A percentile compares a stretch with the other conserved stretches of the same genome.
phyloP scores from a whole-genome alignment of 148 eudicot species.

The Rhododendron ovatum region DNA sequence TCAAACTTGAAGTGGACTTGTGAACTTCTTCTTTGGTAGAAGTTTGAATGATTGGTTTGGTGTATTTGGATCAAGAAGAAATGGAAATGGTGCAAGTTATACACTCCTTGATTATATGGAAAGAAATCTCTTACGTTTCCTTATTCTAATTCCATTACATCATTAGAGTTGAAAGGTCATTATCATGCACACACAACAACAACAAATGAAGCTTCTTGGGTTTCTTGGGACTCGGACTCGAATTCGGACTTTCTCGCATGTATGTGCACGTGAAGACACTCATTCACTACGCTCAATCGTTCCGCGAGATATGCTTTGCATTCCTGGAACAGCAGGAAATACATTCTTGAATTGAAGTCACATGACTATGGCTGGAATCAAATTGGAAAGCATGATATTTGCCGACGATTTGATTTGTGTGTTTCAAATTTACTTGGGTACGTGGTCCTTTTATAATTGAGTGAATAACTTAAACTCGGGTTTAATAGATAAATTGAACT shows the following conservation, averaged over 20 bases:
- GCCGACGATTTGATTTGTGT: background rate
- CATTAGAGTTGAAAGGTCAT: background rate
- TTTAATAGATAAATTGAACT: background rate
- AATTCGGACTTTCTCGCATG: too few species aligned
- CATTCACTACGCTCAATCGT: too few species aligned
- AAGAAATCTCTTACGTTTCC: background rate
- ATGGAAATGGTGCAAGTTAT: background rate
- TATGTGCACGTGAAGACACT: too few species aligned
- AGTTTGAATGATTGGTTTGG: background rate
- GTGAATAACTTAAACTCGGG: background rate
- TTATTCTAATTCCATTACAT: background rate
- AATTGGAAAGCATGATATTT: background rate
- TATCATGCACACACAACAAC: background rate
- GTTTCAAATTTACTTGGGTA: background rate
- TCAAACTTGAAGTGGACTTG: slow-evolving; percentile 9
- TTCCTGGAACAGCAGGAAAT: background rate
- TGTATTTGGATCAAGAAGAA: background rate
- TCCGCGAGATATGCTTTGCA: too few species aligned
- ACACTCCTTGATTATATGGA: background rate
- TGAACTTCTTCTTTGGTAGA: background rate
- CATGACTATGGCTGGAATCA: background rate
- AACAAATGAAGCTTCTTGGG: background rate
- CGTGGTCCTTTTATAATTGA: background rate
- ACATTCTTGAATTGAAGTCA: background rate
- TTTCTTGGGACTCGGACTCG: too few species aligned